Evolutionary conservation across 495 filamentous ascomycete genomes (phyloP).

Genomic region (Jackrogersella minutella): DNA sequence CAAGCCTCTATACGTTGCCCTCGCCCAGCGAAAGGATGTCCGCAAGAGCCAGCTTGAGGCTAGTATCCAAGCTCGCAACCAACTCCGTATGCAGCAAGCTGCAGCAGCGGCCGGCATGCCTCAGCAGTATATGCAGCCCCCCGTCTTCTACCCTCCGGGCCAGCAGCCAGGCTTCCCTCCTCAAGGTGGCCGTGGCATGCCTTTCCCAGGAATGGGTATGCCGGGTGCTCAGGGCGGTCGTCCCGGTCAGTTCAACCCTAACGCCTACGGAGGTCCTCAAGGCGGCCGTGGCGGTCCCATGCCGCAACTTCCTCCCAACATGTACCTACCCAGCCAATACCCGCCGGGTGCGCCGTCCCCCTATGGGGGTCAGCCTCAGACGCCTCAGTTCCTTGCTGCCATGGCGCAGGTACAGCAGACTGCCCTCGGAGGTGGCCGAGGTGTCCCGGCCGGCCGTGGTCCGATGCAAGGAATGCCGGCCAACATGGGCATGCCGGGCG

Average conservation of each 20-base stretch:
- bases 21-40: conserved; percentile 99
- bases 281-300: conserved; percentile 79
- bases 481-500: conserved; percentile 55
- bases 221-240: conserved; percentile 81
- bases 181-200: conserved; percentile 76
- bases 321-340: conserved; percentile 82
- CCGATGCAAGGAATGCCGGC: conserved; percentile 76
- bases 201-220: conserved; percentile 88
- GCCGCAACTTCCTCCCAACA: conserved; percentile 79
- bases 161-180: conserved; percentile 83
- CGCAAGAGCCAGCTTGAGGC: conserved; percentile 98
- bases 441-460: conserved; percentile 74
- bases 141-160: conserved; percentile 86
- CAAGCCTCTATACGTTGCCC: conserved; percentile 97
- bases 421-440: conserved; percentile 70
- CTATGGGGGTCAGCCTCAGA: conserved; percentile 57
- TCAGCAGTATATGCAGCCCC: conserved; percentile 81
- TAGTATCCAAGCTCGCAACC: conserved; percentile 98
- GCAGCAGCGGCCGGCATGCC: conserved; percentile 92
- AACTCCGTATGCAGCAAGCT: conserved; percentile 96
- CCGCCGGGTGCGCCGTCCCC: conserved; percentile 67
- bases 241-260: conserved; percentile 79
- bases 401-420: conserved; percentile 74
- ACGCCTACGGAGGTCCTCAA: conserved; percentile 78
- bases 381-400: conserved; percentile 64